Conservation (phyloP, 148 eudicot species). For the Amaranthus hypochondriacus region DNA sequence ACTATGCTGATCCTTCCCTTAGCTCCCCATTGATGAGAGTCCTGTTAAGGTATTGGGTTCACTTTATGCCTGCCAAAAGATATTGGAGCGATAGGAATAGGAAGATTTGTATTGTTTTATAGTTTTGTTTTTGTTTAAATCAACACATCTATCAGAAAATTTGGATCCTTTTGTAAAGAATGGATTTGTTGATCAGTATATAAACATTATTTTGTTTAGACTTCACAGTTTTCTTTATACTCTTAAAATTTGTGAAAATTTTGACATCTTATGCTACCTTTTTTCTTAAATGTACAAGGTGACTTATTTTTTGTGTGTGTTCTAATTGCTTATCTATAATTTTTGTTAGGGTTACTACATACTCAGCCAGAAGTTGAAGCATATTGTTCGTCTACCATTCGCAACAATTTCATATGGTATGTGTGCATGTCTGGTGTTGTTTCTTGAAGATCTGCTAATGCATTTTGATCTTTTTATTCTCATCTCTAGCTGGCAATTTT, state of each 20-base stretch:
- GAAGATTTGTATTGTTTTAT: not conserved
- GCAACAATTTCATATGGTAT: conserved; percentile 82
- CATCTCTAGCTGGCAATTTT: not conserved
- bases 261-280: not conserved
- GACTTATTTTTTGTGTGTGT: not conserved
- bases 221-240: not conserved
- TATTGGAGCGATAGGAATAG: not conserved
- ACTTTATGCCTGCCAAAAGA: not conserved
- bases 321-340: conserved; percentile 6
- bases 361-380: conserved; percentile 95
- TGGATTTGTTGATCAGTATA: not conserved
- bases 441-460: conserved; percentile 7
- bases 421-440: conserved; percentile 10
- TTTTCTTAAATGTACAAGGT: not conserved
- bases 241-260: conserved; percentile 1
- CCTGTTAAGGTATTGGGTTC: not conserved
- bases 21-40: not conserved
- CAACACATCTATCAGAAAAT: not conserved
- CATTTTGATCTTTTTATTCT: not conserved
- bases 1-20: not conserved
- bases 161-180: not conserved
- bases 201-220: not conserved
- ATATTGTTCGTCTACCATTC: conserved; percentile 83
- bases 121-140: not conserved
- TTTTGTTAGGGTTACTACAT: conserved; percentile 77